A percentile compares a stretch with the other conserved stretches of the same genome.
These are phyloP conservation scores for Pseudozyma flocculosa DNA, from an alignment of 1,284 basidiomycete genomes.

Conservation along the genomic window DNA sequence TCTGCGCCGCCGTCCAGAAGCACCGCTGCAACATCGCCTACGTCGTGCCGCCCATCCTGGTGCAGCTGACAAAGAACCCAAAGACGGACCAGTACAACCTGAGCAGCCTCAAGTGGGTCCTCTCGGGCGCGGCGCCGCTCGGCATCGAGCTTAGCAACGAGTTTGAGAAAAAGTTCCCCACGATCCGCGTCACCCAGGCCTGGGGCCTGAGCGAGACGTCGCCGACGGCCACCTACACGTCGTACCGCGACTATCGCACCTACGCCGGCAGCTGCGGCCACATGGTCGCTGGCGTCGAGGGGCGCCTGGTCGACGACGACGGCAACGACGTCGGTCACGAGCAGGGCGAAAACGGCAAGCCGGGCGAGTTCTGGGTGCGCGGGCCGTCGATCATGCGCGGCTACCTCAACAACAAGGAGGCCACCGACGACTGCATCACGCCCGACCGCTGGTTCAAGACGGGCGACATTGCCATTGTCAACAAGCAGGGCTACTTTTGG, in stretches of 20 bases:
- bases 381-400: conserved; percentile 39
- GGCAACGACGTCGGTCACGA: conserved; percentile 54
- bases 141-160: conserved; percentile 67
- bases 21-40: conserved; percentile 69
- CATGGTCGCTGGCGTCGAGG: conserved; percentile 75
- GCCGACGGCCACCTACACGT: conserved; percentile 61
- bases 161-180: conserved; percentile 63
- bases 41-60: conserved; percentile 81
- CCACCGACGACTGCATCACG: conserved; percentile 37
- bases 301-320: conserved; percentile 68
- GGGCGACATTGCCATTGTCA: conserved; percentile 43
- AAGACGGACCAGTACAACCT: conserved; percentile 73
- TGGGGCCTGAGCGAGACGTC: conserved; percentile 80
- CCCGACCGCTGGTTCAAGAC: conserved; percentile 46
- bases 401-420: conserved; percentile 37
- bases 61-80: conserved; percentile 73
- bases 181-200: conserved; percentile 55
- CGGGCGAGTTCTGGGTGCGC: conserved; percentile 41
- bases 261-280: conserved; percentile 62
- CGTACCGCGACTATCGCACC: conserved; percentile 22
- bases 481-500: conserved; percentile 41
- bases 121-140: conserved; percentile 81
- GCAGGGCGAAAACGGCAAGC: conserved; percentile 62
- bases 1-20: conserved; percentile 68
- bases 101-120: conserved; percentile 65